Evolutionary conservation across 441 rosid species (phyloP), one percentile per base, ranked within the genome.

Genomic region (Francoa sonchifolia): DNA sequence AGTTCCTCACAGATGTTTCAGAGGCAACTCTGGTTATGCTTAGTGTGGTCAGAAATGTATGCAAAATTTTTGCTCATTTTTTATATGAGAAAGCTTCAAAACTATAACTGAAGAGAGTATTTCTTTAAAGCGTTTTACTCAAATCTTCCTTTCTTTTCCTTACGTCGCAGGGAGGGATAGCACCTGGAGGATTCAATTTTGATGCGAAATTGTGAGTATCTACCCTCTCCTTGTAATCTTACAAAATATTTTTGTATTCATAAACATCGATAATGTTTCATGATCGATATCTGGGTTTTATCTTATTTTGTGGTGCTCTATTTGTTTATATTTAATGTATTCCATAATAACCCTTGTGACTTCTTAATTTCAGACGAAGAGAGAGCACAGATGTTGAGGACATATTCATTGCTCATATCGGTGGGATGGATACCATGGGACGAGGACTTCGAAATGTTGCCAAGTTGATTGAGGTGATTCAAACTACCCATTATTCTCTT

Each of bases 181-280:
- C 96, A 19, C 99, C 96, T 2, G 99, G 99, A 50, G 99, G 99
- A 29, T 82, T 90, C 79, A 90, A 90, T 71, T 90, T 90, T 12
- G 99, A 90, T 57, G 96, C 99, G 19, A 90, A 90, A 78, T 54
- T 90, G 96, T 90, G 36, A 65, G 81, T 52, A 16, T 43, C 32
- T 38, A 22, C 48, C 8, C 44, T 46, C 41, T 41, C 35, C 17
- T 40, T 35, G 0, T 13, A 26, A 1, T 42, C 18, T 41, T 43
- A 1, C 7, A n/a, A 13, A 8, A 8, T n/a, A n/a, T 49, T 20
- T 27, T 30, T 39, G n/a, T 37, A 5, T 11, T 21, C n/a, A 22
- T 20, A 4, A n/a, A 8, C 3, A 18, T 30, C 6, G 27, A 40
- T 40, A 14, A 12, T 28, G 1, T 34, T 39, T 36, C 22, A 8